A percentile compares a stretch with the other conserved stretches of the same genome.
These are phyloP conservation scores for Peronospora destructor DNA, from an alignment of 352 stramenopile genomes.

Conservation along the genomic window DNA sequence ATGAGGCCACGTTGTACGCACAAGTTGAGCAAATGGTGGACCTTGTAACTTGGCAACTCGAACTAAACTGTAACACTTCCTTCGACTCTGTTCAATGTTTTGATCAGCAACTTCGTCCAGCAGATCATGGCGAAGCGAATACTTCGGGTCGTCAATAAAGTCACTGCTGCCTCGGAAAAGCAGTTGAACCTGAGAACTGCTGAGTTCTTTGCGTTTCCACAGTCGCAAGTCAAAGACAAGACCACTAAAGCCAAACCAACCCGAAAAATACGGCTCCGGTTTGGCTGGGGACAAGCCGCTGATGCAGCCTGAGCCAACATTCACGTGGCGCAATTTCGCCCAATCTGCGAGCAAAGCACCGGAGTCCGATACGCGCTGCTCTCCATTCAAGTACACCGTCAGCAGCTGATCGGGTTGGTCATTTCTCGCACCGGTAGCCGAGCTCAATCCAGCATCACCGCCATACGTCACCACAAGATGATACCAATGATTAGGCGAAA, in stretches of 20 bases:
- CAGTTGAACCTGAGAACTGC: slow-evolving; percentile 43
- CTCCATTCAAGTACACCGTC: slow-evolving; percentile 55
- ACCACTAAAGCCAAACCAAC: slow-evolving; percentile 69
- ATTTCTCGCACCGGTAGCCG: slow-evolving; percentile 19
- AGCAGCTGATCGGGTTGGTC: slow-evolving; percentile 28
- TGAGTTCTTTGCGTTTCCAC: slow-evolving; percentile 43
- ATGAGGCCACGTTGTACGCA: slow-evolving; percentile 43
- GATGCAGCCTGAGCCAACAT: slow-evolving; percentile 60
- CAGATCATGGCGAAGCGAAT: slow-evolving; percentile 41
- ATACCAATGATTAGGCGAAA: slow-evolving; percentile 57
- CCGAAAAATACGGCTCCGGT: slow-evolving; percentile 48
- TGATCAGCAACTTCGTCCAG: slow-evolving; percentile 11
- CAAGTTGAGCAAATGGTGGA: slow-evolving; percentile 33
- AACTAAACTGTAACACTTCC: slow-evolving; percentile 12
- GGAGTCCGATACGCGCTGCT: slow-evolving; percentile 34
- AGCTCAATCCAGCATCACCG: slow-evolving; percentile 16
- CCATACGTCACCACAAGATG: slow-evolving; percentile 57
- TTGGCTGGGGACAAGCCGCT: slow-evolving; percentile 42
- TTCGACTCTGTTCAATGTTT: slow-evolving; percentile 1
- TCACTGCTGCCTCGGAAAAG: slow-evolving; percentile 55
- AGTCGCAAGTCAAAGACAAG: slow-evolving; percentile 51
- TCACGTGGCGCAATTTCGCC: slow-evolving; percentile 39
- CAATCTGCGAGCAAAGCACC: slow-evolving; percentile 44
- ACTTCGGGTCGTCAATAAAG: slow-evolving; percentile 45
- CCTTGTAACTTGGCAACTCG: slow-evolving; percentile 20